A percentile compares a stretch with the other conserved stretches of the same genome.
These are phyloP conservation scores for Saturnispora gosingensis DNA, from an alignment of 805 yeast genomes.

Conservation along the genomic window DNA sequence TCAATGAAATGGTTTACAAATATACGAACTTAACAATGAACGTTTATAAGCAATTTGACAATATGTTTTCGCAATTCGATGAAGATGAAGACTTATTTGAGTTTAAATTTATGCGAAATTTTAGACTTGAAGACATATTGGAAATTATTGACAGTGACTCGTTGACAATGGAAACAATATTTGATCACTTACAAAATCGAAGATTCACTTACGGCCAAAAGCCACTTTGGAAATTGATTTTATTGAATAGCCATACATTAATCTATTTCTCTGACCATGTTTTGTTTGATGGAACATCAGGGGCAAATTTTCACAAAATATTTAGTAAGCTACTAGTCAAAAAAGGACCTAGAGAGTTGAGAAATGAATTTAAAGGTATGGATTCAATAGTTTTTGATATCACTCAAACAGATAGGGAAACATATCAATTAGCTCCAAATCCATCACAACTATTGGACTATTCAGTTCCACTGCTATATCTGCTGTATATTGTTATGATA, in stretches of 20 bases:
- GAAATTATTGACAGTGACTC: constrained; percentile 5
- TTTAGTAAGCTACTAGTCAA: constrained; percentile 8
- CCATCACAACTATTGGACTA: constrained; percentile 11
- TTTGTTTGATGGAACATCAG: constrained; percentile 30
- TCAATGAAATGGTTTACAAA: constrained; percentile 9
- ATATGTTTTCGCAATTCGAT: neutral
- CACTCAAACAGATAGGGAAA: neutral
- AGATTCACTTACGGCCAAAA: constrained; percentile 8
- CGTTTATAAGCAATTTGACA: constrained; percentile 2
- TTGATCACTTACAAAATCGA: constrained; percentile 6
- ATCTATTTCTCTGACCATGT: constrained; percentile 25
- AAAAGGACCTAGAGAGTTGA: neutral
- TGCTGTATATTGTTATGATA: constrained; percentile 7
- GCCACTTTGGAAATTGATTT: constrained; percentile 17
- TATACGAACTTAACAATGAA: constrained; percentile 16
- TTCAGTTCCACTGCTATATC: constrained; percentile 8
- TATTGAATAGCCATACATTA: constrained; percentile 11
- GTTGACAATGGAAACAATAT: neutral
- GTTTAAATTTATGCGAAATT: constrained; percentile 6
- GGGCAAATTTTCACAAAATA: constrained; percentile 25
- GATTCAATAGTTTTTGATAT: constrained; percentile 5
- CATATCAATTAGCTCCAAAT: constrained; percentile 8
- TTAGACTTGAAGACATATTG: constrained; percentile 11
- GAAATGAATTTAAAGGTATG: neutral
- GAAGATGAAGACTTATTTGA: constrained; percentile 1